Evolutionary conservation across 352 stramenopile species (phyloP).

Genomic region (Elongisporangium prolatum): DNA sequence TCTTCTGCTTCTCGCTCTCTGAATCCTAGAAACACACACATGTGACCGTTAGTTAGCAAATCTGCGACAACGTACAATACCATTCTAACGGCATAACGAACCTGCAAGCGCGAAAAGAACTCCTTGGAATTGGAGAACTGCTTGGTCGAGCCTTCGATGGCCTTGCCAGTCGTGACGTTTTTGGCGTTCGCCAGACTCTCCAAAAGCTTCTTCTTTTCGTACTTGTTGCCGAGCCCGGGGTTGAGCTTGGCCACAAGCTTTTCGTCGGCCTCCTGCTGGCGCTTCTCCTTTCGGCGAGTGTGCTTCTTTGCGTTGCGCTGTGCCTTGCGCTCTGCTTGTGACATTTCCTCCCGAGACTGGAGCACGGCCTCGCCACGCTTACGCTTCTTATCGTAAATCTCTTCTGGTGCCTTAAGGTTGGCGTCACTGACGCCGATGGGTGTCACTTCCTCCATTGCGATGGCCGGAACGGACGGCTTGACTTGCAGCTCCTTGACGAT

Average conservation of each 20-base stretch:
- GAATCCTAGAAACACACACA: constrained; percentile 1
- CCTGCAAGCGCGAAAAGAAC: constrained; percentile 79
- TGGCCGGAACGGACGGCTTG: constrained; percentile 73
- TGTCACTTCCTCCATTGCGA: constrained; percentile 83
- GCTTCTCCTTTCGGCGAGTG: constrained; percentile 86
- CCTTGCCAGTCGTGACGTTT: constrained; percentile 82
- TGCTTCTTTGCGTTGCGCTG: constrained; percentile 90
- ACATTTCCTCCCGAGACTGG: constrained; percentile 85
- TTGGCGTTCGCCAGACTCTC: constrained; percentile 73
- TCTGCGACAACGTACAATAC: neutral
- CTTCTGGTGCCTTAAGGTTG: constrained; percentile 78
- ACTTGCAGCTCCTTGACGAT: constrained; percentile 90
- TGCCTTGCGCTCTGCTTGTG: constrained; percentile 82
- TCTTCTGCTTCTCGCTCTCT: constrained; percentile 24
- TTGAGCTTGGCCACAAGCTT: constrained; percentile 92
- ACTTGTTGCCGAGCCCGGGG: constrained; percentile 94
- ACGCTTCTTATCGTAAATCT: constrained; percentile 85
- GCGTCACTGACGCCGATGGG: constrained; percentile 82
- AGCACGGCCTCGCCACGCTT: constrained; percentile 79
- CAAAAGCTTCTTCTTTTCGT: constrained; percentile 92
- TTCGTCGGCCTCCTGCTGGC: constrained; percentile 88
- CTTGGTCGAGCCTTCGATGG: constrained; percentile 75
- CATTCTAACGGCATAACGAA: constrained; percentile 8
- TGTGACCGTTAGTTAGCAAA: neutral
- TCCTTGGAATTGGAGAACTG: constrained; percentile 88